Percentiles rank a stretch among this genome's conserved stretches.
Conservation (phyloP, 192 early-diverging fungal species). For the Mortierella antarctica region DNA sequence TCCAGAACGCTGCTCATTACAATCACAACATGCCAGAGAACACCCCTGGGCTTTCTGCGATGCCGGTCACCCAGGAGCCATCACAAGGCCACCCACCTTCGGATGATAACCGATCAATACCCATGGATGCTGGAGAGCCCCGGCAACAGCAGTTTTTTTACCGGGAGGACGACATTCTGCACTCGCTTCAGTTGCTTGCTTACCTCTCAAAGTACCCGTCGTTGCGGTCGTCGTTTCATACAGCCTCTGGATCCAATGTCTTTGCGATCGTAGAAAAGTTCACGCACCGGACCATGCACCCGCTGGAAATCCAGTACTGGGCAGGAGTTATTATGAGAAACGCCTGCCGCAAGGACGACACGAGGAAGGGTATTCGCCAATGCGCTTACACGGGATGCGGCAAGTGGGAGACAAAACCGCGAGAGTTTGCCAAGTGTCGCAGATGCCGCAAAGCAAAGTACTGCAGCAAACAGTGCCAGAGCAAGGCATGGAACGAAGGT, state of each 20-base stretch:
- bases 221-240: slow-evolving; percentile 73
- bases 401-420: slow-evolving; percentile 77
- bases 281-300: slow-evolving; percentile 69
- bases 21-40: slow-evolving; percentile 19
- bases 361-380: slow-evolving; percentile 74
- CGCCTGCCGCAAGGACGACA: slow-evolving; percentile 81
- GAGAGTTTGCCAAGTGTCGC: slow-evolving; percentile 89
- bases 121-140: slow-evolving; percentile 22
- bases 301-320: slow-evolving; percentile 77
- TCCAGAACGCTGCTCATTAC: slow-evolving; percentile 18
- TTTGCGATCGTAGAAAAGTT: slow-evolving; percentile 84
- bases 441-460: slow-evolving; percentile 90
- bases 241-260: slow-evolving; percentile 68
- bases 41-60: slow-evolving; percentile 3
- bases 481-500: slow-evolving; percentile 81
- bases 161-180: slow-evolving; percentile 84
- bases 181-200: slow-evolving; percentile 86
- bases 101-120: slow-evolving; percentile 35
- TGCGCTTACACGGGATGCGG: slow-evolving; percentile 85
- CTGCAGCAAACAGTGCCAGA: slow-evolving; percentile 83
- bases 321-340: slow-evolving; percentile 84
- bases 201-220: slow-evolving; percentile 92
- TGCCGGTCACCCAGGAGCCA: slow-evolving; percentile 16
- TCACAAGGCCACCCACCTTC: slow-evolving; percentile 12
- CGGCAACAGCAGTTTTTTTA: slow-evolving; percentile 63